phyloP scores from a whole-genome alignment of 2,329 filamentous ascomycete genomes.

The Daldinia eschscholtzii region DNA sequence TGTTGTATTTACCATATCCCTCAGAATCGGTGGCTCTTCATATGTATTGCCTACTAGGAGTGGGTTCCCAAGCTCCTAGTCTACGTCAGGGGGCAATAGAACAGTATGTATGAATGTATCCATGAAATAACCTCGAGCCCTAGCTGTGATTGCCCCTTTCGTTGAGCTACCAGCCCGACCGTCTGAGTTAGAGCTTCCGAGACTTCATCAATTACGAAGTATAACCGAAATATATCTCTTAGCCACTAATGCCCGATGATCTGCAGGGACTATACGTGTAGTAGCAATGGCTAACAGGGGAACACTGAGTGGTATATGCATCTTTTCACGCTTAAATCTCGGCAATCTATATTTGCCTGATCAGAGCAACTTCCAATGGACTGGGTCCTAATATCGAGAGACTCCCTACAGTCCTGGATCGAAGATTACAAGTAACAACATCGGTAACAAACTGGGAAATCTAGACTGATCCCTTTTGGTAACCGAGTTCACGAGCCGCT shows the following conservation, averaged over 20 bases:
- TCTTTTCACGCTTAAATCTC: conserved; percentile 16
- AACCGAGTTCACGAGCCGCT: conserved; percentile 5
- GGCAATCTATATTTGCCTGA: conserved; percentile 25
- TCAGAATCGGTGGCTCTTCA: neutral
- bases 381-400: neutral
- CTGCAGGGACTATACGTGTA: neutral
- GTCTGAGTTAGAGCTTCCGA: neutral
- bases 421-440: neutral
- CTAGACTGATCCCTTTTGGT: neutral
- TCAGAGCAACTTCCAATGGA: neutral
- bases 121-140: neutral
- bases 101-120: neutral
- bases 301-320: neutral
- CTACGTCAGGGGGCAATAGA: neutral
- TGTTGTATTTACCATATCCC: neutral
- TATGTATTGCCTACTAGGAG: neutral
- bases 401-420: neutral
- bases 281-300: neutral
- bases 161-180: neutral
- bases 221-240: neutral
- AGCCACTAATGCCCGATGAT: neutral
- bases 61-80: neutral
- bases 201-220: neutral
- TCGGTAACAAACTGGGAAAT: neutral
- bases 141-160: neutral